Base-by-base conservation (phyloP, 257 asterid species). In the Capsicum baccatum region DNA sequence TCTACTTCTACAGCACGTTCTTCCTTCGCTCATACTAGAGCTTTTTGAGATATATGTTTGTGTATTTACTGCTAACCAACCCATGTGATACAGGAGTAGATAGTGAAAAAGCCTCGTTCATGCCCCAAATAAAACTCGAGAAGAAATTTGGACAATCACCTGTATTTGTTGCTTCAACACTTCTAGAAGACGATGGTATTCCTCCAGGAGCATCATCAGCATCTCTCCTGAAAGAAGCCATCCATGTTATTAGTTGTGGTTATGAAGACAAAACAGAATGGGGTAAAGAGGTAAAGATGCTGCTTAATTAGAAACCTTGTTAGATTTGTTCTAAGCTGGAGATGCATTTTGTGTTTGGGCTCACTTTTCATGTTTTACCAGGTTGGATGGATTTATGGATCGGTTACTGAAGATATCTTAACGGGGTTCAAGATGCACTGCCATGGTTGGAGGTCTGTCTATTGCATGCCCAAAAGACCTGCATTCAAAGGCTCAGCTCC, bases 201-300 rank as follows among this genome's bases (percentile, higher is more conserved):
- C 93, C 91, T 50, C 87, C 86, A 6, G 92, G 89, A 55, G 92
- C 92, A 70, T 60, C 96, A 0, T 90, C 96, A 4, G 94, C 91
- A 9, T 89, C 96, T 39, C 94, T 91, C 84, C 85, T 92, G 85
- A 92, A 90, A 85, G 94, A 92, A 88, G 91, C 96, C 70, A 91
- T 92, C 71, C 96, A 92, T 59, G 96, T 91, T 80, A 91, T 92
- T 48, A 89, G 93, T 74, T 90, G 94, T 80, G 95, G 97, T 37
- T 93, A 89, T 14, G 97, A 93, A 88, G 97, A 91, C 85, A 93
- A 93, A 90, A 78, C 97, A 0, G 95, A 93, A 82, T 93, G 97
- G 97, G 97, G 97, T 76, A 93, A 91, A 89, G 97, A 93, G 93
- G 94, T 92, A 48, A 26, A 19, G 8, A 2, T 3, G 58, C 42